These are phyloP conservation scores for Austroboletus rostrupii DNA, from an alignment of 1,284 basidiomycete genomes.

Conservation along the genomic window DNA sequence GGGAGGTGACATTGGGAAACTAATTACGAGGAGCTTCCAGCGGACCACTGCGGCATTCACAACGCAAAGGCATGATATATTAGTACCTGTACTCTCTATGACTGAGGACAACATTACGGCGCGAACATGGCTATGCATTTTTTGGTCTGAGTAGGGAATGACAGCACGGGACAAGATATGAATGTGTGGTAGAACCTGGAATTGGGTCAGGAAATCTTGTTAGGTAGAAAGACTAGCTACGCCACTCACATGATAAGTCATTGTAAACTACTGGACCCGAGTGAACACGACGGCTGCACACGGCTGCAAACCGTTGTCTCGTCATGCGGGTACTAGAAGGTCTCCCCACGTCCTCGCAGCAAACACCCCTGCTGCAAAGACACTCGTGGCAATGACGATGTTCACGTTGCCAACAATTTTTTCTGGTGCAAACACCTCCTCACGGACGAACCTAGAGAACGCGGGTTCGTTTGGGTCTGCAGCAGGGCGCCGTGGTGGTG, in stretches of 20 bases:
- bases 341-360: constrained; percentile 71
- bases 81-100: constrained; percentile 13
- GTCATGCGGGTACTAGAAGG: constrained; percentile 59
- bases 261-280: not conserved
- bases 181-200: constrained; percentile 4
- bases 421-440: constrained; percentile 66
- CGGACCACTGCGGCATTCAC: constrained; percentile 2
- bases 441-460: constrained; percentile 58
- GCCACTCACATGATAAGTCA: constrained; percentile 12
- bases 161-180: constrained; percentile 4
- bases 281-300: not conserved
- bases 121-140: constrained; percentile 18
- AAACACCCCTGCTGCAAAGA: constrained; percentile 66
- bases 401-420: constrained; percentile 70
- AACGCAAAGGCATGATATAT: constrained; percentile 12
- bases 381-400: constrained; percentile 55
- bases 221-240: not conserved
- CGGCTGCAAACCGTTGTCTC: not conserved
- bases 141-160: constrained; percentile 9
- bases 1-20: too few species aligned
- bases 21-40: constrained; percentile 3
- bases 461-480: constrained; percentile 57
- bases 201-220: constrained; percentile 4
- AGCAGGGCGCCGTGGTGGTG: constrained; percentile 34
- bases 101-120: constrained; percentile 18